These are phyloP conservation scores for Nigrospora sphaerica DNA, from an alignment of 2,329 filamentous ascomycete species.

Conservation along the genomic window DNA sequence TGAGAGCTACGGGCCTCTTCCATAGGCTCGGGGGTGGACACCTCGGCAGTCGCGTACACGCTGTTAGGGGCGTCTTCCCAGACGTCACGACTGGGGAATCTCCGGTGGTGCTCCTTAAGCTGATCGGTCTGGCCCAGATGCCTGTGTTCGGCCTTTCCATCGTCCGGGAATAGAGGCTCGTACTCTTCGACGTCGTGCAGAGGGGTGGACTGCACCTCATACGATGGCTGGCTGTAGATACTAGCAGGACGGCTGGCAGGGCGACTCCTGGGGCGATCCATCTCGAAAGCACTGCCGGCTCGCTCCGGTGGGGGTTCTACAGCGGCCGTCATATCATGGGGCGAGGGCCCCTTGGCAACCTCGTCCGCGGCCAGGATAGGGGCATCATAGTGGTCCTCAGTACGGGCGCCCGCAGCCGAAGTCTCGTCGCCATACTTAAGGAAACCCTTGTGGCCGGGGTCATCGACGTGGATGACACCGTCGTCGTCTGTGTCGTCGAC, in stretches of 20 bases:
- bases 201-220: slow-evolving; percentile 57
- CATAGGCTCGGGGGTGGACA: slow-evolving; percentile 69
- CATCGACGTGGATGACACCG: slow-evolving; percentile 71
- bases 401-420: slow-evolving; percentile 46
- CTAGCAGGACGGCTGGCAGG: slow-evolving; percentile 59
- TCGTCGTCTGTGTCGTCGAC: slow-evolving; percentile 32
- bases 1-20: slow-evolving; percentile 20
- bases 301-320: slow-evolving; percentile 67
- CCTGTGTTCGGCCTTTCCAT: slow-evolving; percentile 43
- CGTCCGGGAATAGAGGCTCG: slow-evolving; percentile 86
- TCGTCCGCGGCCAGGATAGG: slow-evolving; percentile 90
- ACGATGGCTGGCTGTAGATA: slow-evolving; percentile 49
- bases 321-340: slow-evolving; percentile 68
- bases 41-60: slow-evolving; percentile 70
- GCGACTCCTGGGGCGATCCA: slow-evolving; percentile 52
- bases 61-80: slow-evolving; percentile 96
- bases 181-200: slow-evolving; percentile 89
- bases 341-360: slow-evolving; percentile 64
- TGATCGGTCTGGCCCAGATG: slow-evolving; percentile 33
- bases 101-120: slow-evolving; percentile 50
- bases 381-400: slow-evolving; percentile 53
- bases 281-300: slow-evolving; percentile 50
- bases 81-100: slow-evolving; percentile 89
- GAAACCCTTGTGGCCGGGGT: slow-evolving; percentile 41
- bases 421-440: slow-evolving; percentile 38